Evolutionary conservation across 768 basidiomycete genomes (phyloP), one percentile per base, ranked within the genome.

Genomic region (Naganishia antarctica): DNA sequence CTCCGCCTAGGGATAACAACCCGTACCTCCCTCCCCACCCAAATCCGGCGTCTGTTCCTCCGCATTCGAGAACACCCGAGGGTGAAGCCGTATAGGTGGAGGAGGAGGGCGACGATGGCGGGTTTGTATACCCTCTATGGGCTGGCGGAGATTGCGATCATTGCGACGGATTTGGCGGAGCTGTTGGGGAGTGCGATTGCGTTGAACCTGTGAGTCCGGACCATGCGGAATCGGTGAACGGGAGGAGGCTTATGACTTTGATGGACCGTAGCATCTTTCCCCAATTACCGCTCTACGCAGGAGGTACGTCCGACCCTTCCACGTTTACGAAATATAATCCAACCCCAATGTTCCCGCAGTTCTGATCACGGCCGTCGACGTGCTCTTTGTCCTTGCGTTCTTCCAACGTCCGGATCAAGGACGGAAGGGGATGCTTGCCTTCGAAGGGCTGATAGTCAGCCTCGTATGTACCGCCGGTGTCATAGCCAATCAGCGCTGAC

Each of bases 101-200:
- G 49, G 23, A 43, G 47, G 8, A 40, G 46, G 8, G 40, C 43
- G 15, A 53, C 73, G 4, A 68, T 68, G 63, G 45, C 60, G 5
- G 50, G 44, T 6, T 37, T 74, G 43, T 75, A 65, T 37, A 45
- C 32, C 6, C 37, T 75, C 9, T 76, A 75, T 60, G 70, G 47
- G 18, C 51, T 75, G 26, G 74, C 87, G 0, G 88, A 90, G 72
- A 74, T 87, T 6, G 87, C 86, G 59, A 86, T 90, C 70, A 82
- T 89, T 25, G 83, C 85, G 12, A 90, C 88, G 5, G 89, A 90
- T 73, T 80, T 91, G 37, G 87, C 89, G 9, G 90, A 92, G 74
- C 80, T 92, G 16, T 78, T 92, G 1, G 85, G 90, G 4, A 87
- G 85, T 45, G 90, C 89, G 15, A 90, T 91, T 58, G 89, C 87